These are phyloP conservation scores for Evernia prunastri DNA, from an alignment of 495 filamentous ascomycete species.

Conservation along the genomic window DNA sequence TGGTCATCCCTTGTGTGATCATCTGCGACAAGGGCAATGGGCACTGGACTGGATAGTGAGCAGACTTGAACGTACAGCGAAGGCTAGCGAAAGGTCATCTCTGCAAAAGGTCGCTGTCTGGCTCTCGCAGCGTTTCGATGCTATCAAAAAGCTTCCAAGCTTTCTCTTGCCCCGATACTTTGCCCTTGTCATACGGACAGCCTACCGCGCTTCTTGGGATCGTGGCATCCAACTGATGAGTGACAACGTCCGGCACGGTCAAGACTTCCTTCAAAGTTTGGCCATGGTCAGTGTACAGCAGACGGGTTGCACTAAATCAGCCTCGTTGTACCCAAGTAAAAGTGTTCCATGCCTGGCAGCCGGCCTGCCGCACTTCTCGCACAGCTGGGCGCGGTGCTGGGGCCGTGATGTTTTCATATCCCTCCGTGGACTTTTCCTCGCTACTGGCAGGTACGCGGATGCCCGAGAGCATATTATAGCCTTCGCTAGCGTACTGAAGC, in stretches of 20 bases:
- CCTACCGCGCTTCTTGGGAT: constrained; percentile 76
- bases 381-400: constrained; percentile 94
- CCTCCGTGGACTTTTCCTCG: constrained; percentile 79
- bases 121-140: constrained; percentile 77
- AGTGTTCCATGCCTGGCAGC: constrained; percentile 82
- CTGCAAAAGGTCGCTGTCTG: constrained; percentile 63
- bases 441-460: constrained; percentile 79
- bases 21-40: constrained; percentile 89
- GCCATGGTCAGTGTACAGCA: constrained; percentile 86
- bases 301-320: constrained; percentile 80
- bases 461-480: constrained; percentile 91
- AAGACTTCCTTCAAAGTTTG: constrained; percentile 77
- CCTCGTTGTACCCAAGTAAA: constrained; percentile 81
- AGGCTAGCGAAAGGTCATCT: constrained; percentile 51
- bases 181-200: constrained; percentile 76
- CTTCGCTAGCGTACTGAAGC: constrained; percentile 94
- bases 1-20: constrained; percentile 85
- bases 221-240: constrained; percentile 71
- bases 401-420: constrained; percentile 97
- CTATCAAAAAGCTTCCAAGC: constrained; percentile 73
- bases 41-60: constrained; percentile 82
- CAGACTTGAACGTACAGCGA: constrained; percentile 65
- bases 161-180: constrained; percentile 93
- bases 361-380: constrained; percentile 90
- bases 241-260: constrained; percentile 66